Conservation (phyloP, 2,329 filamentous ascomycete species). For the Stemphylium lycopersici region DNA sequence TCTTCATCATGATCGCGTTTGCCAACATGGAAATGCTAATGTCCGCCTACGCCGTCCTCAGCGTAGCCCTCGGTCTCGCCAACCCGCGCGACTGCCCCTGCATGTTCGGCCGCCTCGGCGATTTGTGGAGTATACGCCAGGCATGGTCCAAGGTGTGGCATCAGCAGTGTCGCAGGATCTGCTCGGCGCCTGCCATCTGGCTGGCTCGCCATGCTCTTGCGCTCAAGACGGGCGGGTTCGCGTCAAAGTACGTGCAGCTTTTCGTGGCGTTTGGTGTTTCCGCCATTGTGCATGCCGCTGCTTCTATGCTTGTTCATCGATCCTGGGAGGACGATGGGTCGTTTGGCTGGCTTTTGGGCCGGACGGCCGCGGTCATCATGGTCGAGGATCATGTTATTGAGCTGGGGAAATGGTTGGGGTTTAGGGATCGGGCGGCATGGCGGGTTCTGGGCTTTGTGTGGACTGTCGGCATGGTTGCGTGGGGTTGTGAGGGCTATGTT, state of each 20-base stretch:
- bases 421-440: slow-evolving; percentile 23
- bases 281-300: slow-evolving; percentile 22
- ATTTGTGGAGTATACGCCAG: slow-evolving; percentile 26
- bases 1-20: slow-evolving; percentile 29
- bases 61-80: slow-evolving; percentile 24
- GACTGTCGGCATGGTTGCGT: slow-evolving; percentile 28
- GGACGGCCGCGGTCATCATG: slow-evolving; percentile 31
- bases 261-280: slow-evolving; percentile 33
- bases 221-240: slow-evolving; percentile 34
- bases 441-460: slow-evolving; percentile 29
- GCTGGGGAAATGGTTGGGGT: slow-evolving; percentile 25
- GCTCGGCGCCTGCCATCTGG: slow-evolving; percentile 22
- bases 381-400: slow-evolving; percentile 40
- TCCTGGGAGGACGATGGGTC: slow-evolving; percentile 23
- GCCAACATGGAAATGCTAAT: slow-evolving; percentile 23
- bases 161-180: slow-evolving; percentile 30
- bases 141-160: slow-evolving; percentile 38
- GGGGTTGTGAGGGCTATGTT: slow-evolving; percentile 14
- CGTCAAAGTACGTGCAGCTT: slow-evolving; percentile 39
- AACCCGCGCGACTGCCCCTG: slow-evolving; percentile 36
- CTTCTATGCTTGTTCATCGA: slow-evolving; percentile 22
- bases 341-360: slow-evolving; percentile 27
- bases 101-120: slow-evolving; percentile 27
- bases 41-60: slow-evolving; percentile 14
- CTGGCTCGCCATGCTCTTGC: slow-evolving; percentile 27